Base-by-base conservation (phyloP, 345 rosid species). In the Alliaria petiolata region DNA sequence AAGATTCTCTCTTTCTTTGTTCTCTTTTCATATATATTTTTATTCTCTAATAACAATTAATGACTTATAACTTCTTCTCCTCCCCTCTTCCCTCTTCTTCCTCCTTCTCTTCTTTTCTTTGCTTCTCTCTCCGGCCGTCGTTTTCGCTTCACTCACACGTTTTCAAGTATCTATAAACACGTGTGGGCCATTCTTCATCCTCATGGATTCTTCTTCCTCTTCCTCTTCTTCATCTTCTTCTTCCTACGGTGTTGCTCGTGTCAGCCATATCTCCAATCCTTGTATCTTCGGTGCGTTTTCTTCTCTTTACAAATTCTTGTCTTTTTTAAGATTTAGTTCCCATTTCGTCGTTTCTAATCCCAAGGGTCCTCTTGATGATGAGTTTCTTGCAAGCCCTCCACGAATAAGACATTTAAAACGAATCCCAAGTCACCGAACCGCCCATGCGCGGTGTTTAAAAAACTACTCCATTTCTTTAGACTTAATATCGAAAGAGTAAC, bases 251-350 rank as follows among this genome's bases (percentile, higher is more conserved):
- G 70, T 39, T 46, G 36, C 70, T 76, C 77, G 78, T 67, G 77
- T 86, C 76, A 86, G 65, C 82, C 87, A 83, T 51, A 79, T 85
- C 74, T 86, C 97, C 9, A 87, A 89, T 66, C 96, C 95, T 64
- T 90, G 96, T 46, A 80, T 90, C 65, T 85, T 90, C 30, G 97
- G 98, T 90, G 70, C 34, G 83, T 60, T 46, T 54, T 31, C 46
- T 59, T 45, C 54, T 40, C 46, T 71, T 28, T 5, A 19, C 14
- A 20, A 9, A 8, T 1, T 50, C 1, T 50, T 3, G 8, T 6
- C 26, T 31, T 62, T 31, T 62, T 60, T 13, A 20, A 20, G 11
- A 3, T 19, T 50, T 50, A 22, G 54, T 49, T 4, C 15, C 15
- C n/a, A 13, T 40, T 40, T 40, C 42, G 12, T 11, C 42, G 42